Percentiles rank a stretch among this genome's conserved stretches.
phyloP scores from a whole-genome alignment of 371 early-diverging fungal species.

The Rhizopus sp. region DNA sequence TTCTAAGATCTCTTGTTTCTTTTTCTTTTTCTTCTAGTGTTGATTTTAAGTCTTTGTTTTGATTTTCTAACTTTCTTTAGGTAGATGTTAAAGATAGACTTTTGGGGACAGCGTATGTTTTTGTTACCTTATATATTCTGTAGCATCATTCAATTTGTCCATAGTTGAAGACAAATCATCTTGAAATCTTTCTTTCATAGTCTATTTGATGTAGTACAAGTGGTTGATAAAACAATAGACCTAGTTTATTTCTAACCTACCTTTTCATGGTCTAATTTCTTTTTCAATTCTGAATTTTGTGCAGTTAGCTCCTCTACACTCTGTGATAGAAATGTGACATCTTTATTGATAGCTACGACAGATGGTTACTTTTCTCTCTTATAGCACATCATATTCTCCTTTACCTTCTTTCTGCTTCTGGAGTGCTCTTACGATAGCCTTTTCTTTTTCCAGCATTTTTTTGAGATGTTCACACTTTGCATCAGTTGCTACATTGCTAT shows the following conservation, averaged over 20 bases:
- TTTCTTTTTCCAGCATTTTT: slow-evolving; percentile 38
- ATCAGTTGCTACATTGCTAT: slow-evolving; percentile 11
- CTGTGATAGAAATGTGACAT: slow-evolving; percentile 36
- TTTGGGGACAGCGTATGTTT: neutral
- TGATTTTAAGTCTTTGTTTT: slow-evolving; percentile 19
- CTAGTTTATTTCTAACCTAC: slow-evolving; percentile 11
- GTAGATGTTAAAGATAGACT: neutral
- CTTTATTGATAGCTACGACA: slow-evolving; percentile 36
- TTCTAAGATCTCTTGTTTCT: slow-evolving; percentile 13
- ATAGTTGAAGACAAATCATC: slow-evolving; percentile 21
- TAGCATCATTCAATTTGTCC: slow-evolving; percentile 25
- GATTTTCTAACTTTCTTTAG: slow-evolving; percentile 21
- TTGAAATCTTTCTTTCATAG: slow-evolving; percentile 20
- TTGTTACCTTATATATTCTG: slow-evolving; percentile 24
- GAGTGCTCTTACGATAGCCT: slow-evolving; percentile 37
- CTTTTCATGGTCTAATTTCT: slow-evolving; percentile 36
- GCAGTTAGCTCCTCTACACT: slow-evolving; percentile 29
- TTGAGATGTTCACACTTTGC: slow-evolving; percentile 19
- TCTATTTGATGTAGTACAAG: slow-evolving; percentile 6
- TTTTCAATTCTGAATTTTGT: slow-evolving; percentile 31
- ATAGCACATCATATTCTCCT: neutral
- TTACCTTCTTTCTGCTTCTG: slow-evolving; percentile 51
- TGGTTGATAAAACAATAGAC: neutral
- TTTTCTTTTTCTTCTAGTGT: slow-evolving; percentile 22
- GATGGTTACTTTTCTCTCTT: neutral